These are phyloP conservation scores for Candida parachauliodes DNA, from an alignment of 805 yeast genomes.

Conservation along the genomic window DNA sequence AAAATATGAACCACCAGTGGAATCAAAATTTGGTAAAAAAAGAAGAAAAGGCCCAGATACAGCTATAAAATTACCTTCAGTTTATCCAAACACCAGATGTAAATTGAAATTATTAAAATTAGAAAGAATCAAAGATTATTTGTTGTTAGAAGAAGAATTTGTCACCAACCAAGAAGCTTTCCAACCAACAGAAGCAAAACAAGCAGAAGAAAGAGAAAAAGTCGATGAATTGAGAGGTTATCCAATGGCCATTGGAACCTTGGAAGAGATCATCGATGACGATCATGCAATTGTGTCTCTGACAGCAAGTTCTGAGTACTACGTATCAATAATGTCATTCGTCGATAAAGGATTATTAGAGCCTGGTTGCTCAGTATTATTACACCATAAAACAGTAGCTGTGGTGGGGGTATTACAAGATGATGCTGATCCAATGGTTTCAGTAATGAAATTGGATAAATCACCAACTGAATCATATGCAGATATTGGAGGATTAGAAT, in stretches of 20 bases:
- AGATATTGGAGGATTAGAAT: slow-evolving; percentile 94
- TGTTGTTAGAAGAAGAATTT: slow-evolving; percentile 91
- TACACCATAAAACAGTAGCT: slow-evolving; percentile 94
- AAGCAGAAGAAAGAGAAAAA: slow-evolving; percentile 92
- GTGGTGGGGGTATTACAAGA: slow-evolving; percentile 98
- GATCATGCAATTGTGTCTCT: slow-evolving; percentile 98
- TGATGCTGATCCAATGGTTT: slow-evolving; percentile 96
- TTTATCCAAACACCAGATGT: slow-evolving; percentile 91
- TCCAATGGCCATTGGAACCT: slow-evolving; percentile 93
- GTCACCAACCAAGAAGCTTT: slow-evolving; percentile 91
- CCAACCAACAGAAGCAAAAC: slow-evolving; percentile 95
- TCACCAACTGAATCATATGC: slow-evolving; percentile 96
- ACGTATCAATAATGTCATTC: slow-evolving; percentile 91
- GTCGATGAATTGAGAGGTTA: slow-evolving; percentile 94
- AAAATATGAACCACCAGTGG: slow-evolving; percentile 97
- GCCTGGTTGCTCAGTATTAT: slow-evolving; percentile 93
- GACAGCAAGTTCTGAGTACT: slow-evolving; percentile 95
- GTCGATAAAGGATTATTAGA: slow-evolving; percentile 94
- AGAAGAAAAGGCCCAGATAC: slow-evolving; percentile 91
- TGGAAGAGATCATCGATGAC: slow-evolving; percentile 96
- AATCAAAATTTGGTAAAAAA: slow-evolving; percentile 88
- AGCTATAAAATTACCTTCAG: slow-evolving; percentile 77
- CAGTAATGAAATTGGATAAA: slow-evolving; percentile 96
- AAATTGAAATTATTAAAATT: slow-evolving; percentile 84
- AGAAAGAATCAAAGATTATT: slow-evolving; percentile 95